These are phyloP conservation scores for Boechera divaricarpa DNA, from an alignment of 345 rosid genomes.

Conservation along the genomic window DNA sequence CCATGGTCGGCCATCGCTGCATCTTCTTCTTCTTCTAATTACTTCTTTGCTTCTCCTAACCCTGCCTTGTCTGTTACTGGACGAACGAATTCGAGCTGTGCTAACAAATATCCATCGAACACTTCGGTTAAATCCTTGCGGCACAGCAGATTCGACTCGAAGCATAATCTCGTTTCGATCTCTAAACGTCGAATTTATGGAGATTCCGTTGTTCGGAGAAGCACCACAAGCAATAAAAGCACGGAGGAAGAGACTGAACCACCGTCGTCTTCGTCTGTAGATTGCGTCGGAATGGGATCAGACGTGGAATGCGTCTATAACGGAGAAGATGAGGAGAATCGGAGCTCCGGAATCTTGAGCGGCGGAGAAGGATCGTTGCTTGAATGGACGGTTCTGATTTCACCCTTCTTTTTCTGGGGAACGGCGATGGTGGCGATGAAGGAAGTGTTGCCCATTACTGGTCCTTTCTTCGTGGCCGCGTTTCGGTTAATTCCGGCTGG, in stretches of 20 bases:
- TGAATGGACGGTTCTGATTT: conserved; percentile 75
- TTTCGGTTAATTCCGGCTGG: conserved; percentile 94
- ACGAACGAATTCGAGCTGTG: conserved; percentile 12
- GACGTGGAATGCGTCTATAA: conserved; percentile 55
- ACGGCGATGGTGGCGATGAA: conserved; percentile 99
- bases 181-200: conserved; percentile 37
- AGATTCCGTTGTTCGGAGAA: conserved; percentile 38
- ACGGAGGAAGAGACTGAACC: conserved; percentile 40
- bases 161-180: conserved; percentile 27
- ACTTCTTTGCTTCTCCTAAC: conserved; percentile 30
- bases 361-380: conserved; percentile 32
- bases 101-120: not conserved
- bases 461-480: conserved; percentile 85
- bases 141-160: conserved; percentile 21
- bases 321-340: conserved; percentile 37
- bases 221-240: conserved; percentile 44
- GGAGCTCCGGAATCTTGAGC: conserved; percentile 35
- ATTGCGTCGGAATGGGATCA: conserved; percentile 65
- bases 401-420: conserved; percentile 98
- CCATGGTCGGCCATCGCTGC: conserved; percentile 37
- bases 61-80: conserved; percentile 6
- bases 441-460: conserved; percentile 81
- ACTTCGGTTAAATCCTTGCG: conserved; percentile 1
- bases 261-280: conserved; percentile 30
- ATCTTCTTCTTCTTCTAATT: conserved; percentile 31